These are phyloP conservation scores for Penicillium arizonense DNA, from an alignment of 495 filamentous ascomycete genomes.

Conservation along the genomic window DNA sequence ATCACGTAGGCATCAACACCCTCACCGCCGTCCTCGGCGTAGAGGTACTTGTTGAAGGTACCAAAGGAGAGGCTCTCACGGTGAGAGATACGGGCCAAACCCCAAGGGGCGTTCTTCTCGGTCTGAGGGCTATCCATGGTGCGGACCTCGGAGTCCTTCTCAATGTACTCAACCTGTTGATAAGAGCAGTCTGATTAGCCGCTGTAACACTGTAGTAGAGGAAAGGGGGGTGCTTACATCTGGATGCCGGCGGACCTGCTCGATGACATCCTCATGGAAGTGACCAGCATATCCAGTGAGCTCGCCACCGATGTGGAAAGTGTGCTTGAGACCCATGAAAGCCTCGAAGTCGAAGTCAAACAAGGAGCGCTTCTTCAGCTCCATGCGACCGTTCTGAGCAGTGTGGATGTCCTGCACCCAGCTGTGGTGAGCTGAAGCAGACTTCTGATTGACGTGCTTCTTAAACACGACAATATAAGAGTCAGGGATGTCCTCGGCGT, in stretches of 20 bases:
- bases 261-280: constrained; percentile 90
- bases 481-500: constrained; percentile 76
- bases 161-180: constrained; percentile 87
- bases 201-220: constrained; percentile 1
- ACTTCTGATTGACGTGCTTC: constrained; percentile 73
- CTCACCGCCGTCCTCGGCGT: constrained; percentile 85
- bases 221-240: constrained; percentile 70
- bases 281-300: constrained; percentile 92
- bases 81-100: constrained; percentile 96
- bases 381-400: constrained; percentile 59
- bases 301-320: constrained; percentile 81
- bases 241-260: constrained; percentile 91
- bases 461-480: constrained; percentile 99
- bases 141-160: constrained; percentile 89
- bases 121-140: constrained; percentile 59
- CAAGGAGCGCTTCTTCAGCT: constrained; percentile 88
- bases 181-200: constrained; percentile 12
- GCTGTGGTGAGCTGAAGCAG: constrained; percentile 73
- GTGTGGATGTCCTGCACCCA: constrained; percentile 83
- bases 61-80: constrained; percentile 81
- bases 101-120: constrained; percentile 96
- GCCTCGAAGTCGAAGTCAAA: constrained; percentile 66
- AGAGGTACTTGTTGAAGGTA: constrained; percentile 97
- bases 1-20: constrained; percentile 99
- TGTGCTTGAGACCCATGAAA: constrained; percentile 89